A percentile compares a stretch with the other conserved stretches of the same genome.
Evolutionary conservation across 805 yeast genomes (phyloP).

Genomic region (Wickerhamomyces mucosus): DNA sequence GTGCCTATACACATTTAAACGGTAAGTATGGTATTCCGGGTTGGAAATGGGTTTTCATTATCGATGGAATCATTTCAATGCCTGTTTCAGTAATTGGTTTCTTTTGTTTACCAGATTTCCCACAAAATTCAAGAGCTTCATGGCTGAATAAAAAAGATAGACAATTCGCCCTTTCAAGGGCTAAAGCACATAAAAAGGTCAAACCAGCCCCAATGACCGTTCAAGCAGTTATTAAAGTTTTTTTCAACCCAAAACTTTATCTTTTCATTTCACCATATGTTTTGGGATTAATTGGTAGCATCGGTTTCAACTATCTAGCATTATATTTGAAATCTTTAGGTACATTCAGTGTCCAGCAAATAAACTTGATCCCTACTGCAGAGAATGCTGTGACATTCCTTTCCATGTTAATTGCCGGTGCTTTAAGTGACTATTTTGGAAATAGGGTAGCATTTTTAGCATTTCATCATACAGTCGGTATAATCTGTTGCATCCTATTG

Average conservation of each 20-base stretch:
- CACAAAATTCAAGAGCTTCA: constrained; percentile 4
- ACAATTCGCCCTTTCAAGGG: constrained; percentile 20
- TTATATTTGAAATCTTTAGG: constrained; percentile 2
- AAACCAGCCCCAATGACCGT: constrained; percentile 43
- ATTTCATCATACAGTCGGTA: background rate
- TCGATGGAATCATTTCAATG: constrained; percentile 7
- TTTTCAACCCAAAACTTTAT: constrained; percentile 37
- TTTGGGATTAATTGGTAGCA: constrained; percentile 1
- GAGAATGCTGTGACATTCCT: too few species aligned
- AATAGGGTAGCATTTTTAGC: constrained; percentile 1
- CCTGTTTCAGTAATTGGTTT: constrained; percentile 3
- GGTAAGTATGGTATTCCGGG: constrained; percentile 6
- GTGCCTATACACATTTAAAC: constrained; percentile 3
- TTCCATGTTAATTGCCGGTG: too few species aligned
- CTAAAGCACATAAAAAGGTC: constrained; percentile 33
- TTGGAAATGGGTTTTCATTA: constrained; percentile 9
- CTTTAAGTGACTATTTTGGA: too few species aligned
- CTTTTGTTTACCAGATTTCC: constrained; percentile 28
- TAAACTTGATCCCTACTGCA: too few species aligned
- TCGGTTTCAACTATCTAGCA: background rate
- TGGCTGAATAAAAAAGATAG: constrained; percentile 7
- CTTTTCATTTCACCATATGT: constrained; percentile 4
- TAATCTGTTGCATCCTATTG: background rate
- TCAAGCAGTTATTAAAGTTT: too few species aligned
- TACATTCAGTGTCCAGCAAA: too few species aligned